Evolutionary conservation across 2,329 filamentous ascomycete genomes (phyloP).

Genomic region (Xylariaceae sp.): DNA sequence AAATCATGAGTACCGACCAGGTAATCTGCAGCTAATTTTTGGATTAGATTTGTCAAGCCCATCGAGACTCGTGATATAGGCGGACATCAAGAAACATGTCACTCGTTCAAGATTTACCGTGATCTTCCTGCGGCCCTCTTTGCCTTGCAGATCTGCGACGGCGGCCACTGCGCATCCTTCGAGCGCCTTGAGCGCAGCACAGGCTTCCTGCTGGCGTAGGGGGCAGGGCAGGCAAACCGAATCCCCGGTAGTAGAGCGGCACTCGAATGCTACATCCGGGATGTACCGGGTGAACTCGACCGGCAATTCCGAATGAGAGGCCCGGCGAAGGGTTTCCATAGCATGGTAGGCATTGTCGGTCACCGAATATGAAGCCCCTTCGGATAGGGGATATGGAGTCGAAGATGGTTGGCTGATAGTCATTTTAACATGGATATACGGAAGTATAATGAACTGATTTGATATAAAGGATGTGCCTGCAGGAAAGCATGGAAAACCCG

Average conservation of each 20-base stretch:
- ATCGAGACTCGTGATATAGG: constrained; percentile 51
- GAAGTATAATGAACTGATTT: neutral
- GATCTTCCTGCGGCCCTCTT: constrained; percentile 38
- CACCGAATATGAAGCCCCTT: constrained; percentile 28
- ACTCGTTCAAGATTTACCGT: constrained; percentile 49
- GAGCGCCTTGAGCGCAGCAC: constrained; percentile 49
- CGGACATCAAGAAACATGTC: constrained; percentile 52
- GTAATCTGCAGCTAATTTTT: constrained; percentile 40
- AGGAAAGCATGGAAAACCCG: constrained; percentile 5
- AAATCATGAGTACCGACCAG: constrained; percentile 20
- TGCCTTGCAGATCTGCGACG: constrained; percentile 50
- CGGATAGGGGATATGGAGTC: neutral
- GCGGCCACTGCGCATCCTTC: constrained; percentile 56
- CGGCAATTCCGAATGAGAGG: constrained; percentile 32
- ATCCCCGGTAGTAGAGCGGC: constrained; percentile 28
- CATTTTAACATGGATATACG: constrained; percentile 7
- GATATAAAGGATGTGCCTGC: neutral
- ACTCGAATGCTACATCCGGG: constrained; percentile 30
- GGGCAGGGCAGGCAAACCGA: constrained; percentile 36
- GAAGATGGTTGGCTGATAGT: constrained; percentile 9
- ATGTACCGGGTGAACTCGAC: constrained; percentile 27
- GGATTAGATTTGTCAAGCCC: constrained; percentile 45
- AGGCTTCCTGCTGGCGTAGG: constrained; percentile 38
- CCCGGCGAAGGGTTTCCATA: constrained; percentile 26
- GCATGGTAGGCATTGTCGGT: constrained; percentile 29